phyloP scores from a whole-genome alignment of 257 asterid genomes.

The Solanum lycopersicoides region DNA sequence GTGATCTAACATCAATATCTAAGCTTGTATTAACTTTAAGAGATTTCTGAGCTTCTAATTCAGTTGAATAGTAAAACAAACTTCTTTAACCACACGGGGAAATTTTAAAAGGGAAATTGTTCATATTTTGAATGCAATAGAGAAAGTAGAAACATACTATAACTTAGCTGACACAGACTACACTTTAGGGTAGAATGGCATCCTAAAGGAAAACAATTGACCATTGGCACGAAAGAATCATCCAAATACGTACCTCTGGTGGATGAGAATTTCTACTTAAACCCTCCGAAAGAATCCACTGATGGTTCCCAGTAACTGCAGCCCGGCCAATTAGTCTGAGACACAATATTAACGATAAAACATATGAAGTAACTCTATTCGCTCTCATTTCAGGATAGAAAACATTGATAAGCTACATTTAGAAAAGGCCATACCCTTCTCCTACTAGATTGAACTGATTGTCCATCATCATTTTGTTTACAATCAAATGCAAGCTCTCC shows the following conservation, averaged over 20 bases:
- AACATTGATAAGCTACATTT: not conserved
- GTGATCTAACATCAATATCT: not conserved
- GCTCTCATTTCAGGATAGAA: not conserved
- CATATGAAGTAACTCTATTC: not conserved
- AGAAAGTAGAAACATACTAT: not conserved
- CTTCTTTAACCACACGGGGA: not conserved
- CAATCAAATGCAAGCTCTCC: conserved; percentile 49
- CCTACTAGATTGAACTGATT: conserved; percentile 65
- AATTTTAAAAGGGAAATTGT: not conserved
- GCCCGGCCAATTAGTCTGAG: conserved; percentile 78
- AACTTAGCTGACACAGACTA: not conserved
- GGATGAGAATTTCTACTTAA: conserved; percentile 44
- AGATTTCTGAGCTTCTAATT: not conserved
- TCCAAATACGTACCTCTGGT: conserved; percentile 47
- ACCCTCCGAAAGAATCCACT: conserved; percentile 54
- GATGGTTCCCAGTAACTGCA: conserved; percentile 77
- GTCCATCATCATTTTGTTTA: conserved; percentile 86
- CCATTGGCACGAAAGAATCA: not conserved
- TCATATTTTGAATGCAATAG: not conserved
- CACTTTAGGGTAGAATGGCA: not conserved
- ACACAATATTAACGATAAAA: not conserved
- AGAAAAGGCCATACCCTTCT: conserved; percentile 54
- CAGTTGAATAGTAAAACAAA: not conserved
- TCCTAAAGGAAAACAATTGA: not conserved
- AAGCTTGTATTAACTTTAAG: not conserved